Evolutionary conservation across 306 rosid species (phyloP).

Genomic region (Cucurbita maxima): DNA sequence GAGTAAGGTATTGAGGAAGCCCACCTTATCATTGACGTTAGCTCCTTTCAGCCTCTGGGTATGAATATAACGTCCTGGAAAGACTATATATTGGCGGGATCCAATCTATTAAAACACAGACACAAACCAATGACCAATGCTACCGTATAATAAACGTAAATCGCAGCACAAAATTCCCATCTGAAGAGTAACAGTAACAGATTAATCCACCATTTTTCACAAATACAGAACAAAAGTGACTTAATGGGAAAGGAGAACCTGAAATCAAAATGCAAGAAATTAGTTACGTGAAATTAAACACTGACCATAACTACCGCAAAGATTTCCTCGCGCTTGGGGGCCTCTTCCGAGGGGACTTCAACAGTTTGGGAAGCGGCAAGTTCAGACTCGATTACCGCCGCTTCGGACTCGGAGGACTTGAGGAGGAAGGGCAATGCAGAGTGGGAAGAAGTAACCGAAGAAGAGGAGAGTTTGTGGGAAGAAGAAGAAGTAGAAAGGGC

Average conservation of each 20-base stretch:
- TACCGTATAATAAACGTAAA: neutral
- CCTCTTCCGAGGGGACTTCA: constrained; percentile 17
- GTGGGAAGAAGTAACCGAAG: constrained; percentile 21
- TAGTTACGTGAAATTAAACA: neutral
- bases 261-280: neutral
- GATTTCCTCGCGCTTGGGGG: constrained; percentile 49
- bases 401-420: constrained; percentile 24
- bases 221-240: neutral
- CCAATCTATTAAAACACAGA: constrained; percentile 34
- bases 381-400: constrained; percentile 4
- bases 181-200: neutral
- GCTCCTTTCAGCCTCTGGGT: constrained; percentile 87
- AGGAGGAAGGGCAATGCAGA: constrained; percentile 24
- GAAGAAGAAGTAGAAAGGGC: constrained; percentile 22
- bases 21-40: constrained; percentile 70
- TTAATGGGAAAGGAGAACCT: neutral
- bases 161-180: neutral
- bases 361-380: constrained; percentile 20
- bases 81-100: constrained; percentile 75
- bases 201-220: neutral
- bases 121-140: neutral
- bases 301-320: constrained; percentile 90
- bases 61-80: constrained; percentile 68
- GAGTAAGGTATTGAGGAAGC: constrained; percentile 1
- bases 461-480: constrained; percentile 24